phyloP scores from a whole-genome alignment of 225 moss, liverwort and hornwort species.

The Pleurozium schreberi region DNA sequence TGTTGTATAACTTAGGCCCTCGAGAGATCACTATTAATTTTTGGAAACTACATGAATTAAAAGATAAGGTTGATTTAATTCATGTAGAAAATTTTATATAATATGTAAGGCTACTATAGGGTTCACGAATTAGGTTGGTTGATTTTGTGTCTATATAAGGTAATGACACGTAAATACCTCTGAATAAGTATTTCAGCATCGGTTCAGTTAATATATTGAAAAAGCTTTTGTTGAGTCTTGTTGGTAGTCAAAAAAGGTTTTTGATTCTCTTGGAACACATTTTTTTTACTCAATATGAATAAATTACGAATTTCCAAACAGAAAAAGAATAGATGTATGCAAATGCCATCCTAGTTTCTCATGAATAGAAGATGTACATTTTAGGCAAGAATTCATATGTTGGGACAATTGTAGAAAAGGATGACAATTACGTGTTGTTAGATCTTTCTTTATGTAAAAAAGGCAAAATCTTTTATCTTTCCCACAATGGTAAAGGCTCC shows the following conservation, averaged over 20 bases:
- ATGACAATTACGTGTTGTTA: not conserved
- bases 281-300: not conserved
- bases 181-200: too few relatives aligned
- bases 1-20: too few relatives aligned
- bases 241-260: not conserved
- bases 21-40: too few relatives aligned
- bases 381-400: not conserved
- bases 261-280: not conserved
- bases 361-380: not conserved
- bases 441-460: not conserved
- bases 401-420: not conserved
- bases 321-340: accelerated
- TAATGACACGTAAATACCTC: too few relatives aligned
- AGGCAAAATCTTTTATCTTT: not conserved
- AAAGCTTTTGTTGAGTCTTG: accelerated
- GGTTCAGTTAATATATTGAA: too few relatives aligned
- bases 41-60: too few relatives aligned
- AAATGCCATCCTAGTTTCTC: not conserved
- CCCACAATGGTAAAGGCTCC: not conserved
- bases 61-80: too few relatives aligned
- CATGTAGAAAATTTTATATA: too few relatives aligned
- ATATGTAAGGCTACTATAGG: too few relatives aligned
- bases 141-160: not conserved
- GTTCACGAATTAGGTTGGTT: too few relatives aligned
- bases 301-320: not conserved